Evolutionary conservation across 306 rosid genomes (phyloP).

Genomic region (Clitoria ternatea): DNA sequence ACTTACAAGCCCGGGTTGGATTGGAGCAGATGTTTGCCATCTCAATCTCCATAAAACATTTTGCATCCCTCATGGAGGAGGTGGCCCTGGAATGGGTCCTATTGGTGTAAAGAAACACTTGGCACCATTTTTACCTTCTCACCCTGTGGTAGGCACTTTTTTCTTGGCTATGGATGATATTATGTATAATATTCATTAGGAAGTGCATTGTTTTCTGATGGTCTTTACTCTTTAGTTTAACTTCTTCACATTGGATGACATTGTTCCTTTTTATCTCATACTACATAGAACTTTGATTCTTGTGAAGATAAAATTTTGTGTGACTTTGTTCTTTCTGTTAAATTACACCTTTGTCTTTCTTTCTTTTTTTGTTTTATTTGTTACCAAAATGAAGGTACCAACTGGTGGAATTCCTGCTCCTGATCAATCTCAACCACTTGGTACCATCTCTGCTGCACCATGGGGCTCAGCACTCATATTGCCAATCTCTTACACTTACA

Average conservation of each 20-base stretch:
- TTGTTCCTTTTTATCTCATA: neutral
- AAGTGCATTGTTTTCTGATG: neutral
- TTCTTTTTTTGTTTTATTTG: neutral
- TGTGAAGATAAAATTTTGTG: neutral
- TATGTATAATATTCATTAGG: constrained; percentile 5
- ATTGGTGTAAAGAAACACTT: constrained; percentile 99
- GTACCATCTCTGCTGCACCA: constrained; percentile 96
- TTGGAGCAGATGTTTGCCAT: constrained; percentile 99
- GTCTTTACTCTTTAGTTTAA: neutral
- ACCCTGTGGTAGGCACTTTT: constrained; percentile 76
- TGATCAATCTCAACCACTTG: constrained; percentile 75
- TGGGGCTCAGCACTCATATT: constrained; percentile 99
- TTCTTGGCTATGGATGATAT: neutral
- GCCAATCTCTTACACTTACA: constrained; percentile 94
- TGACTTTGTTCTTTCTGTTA: constrained; percentile 1
- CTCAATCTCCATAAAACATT: constrained; percentile 99
- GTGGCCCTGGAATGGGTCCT: constrained; percentile 99
- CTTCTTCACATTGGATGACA: neutral
- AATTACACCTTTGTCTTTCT: constrained; percentile 1
- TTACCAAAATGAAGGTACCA: constrained; percentile 48
- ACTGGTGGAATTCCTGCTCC: constrained; percentile 97
- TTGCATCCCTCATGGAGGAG: constrained; percentile 99
- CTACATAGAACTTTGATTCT: neutral
- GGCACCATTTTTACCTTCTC: constrained; percentile 98
- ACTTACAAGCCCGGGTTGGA: constrained; percentile 96